Conservation (phyloP, 1,139 yeast species). For the Saccharomyces hybrid region DNA sequence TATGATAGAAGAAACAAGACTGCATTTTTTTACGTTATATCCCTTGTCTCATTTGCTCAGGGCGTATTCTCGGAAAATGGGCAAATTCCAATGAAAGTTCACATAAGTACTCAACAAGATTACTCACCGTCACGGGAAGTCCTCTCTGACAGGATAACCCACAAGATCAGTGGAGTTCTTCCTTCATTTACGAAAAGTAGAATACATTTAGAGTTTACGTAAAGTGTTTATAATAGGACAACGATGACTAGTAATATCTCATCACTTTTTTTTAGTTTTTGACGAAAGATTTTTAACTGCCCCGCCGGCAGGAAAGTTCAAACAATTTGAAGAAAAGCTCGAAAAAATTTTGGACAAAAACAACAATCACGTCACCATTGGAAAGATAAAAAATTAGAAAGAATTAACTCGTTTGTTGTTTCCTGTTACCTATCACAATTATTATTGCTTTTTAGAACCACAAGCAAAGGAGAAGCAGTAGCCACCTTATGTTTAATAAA, state of each 20-base stretch:
- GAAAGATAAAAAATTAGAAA: neutral
- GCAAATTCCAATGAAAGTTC: neutral
- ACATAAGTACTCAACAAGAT: neutral
- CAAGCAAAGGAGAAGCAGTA: neutral
- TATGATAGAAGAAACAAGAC: constrained; percentile 10
- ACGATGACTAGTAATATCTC: neutral
- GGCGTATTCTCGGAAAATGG: constrained; percentile 1
- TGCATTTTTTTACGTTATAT: constrained; percentile 6
- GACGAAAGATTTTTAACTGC: neutral
- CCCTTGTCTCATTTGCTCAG: constrained; percentile 1
- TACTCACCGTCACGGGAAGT: constrained; percentile 1
- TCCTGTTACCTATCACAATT: neutral
- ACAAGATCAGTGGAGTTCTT: constrained; percentile 4
- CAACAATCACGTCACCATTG: neutral
- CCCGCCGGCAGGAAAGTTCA: neutral
- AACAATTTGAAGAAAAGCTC: neutral
- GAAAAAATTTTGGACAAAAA: neutral
- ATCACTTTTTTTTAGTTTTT: neutral
- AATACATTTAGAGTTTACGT: constrained; percentile 2
- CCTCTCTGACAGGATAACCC: constrained; percentile 1
- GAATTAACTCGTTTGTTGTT: neutral
- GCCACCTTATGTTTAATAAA: constrained; percentile 22
- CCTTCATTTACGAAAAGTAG: constrained; percentile 9
- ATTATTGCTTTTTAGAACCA: neutral
- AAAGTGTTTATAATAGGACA: neutral